Evolutionary conservation across 1,139 yeast genomes (phyloP), one percentile per base, ranked within the genome.

Genomic region (Saccharomyces hybrid): DNA sequence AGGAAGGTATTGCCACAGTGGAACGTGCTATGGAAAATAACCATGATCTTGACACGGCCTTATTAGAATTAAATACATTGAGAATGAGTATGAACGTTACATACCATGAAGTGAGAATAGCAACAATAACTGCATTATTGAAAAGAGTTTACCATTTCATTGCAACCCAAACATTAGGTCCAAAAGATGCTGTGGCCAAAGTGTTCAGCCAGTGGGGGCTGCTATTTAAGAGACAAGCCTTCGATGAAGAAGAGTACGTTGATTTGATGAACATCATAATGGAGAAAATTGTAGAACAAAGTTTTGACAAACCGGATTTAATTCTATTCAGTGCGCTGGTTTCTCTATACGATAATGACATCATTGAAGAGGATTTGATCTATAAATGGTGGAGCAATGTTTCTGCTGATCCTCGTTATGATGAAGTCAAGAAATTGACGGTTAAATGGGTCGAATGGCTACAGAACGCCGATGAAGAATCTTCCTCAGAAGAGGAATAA

Each of bases 11-110:
- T 56, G 97, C 95, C n/a, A 90, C 98, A 0, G 88, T 93, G 46
- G 88, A 85, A 62, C 80, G 99, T 66, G 95, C 99, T 0, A 80
- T 93, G 70, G 93, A 87, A 62, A 87, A 91, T 66, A 87, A 89
- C 67, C 99, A 93, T 71, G 95, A 88, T 65, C 78, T 89, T 58
- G 98, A 93, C 67, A 91, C 96, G 11, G 97, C 99, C 0, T 75
- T 89, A 62, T 75, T 95, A 60, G 99, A 93, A 72, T 79, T 93
- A 65, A 91, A 91, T 68, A 93, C 99, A 0, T 78, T 95, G 66
- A 81, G 98, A 73, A 93, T 95, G 99, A 88, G 97, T 61, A 86
- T 91, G 93, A 90, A 93, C 69, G 98, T 90, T 13, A 80, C 95
- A 0, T 93, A 93, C 70, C 95, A 88, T 65, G 97, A 91, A 67